Conservation (phyloP, 257 asterid species). For the Dorcoceras hygrometricum region DNA sequence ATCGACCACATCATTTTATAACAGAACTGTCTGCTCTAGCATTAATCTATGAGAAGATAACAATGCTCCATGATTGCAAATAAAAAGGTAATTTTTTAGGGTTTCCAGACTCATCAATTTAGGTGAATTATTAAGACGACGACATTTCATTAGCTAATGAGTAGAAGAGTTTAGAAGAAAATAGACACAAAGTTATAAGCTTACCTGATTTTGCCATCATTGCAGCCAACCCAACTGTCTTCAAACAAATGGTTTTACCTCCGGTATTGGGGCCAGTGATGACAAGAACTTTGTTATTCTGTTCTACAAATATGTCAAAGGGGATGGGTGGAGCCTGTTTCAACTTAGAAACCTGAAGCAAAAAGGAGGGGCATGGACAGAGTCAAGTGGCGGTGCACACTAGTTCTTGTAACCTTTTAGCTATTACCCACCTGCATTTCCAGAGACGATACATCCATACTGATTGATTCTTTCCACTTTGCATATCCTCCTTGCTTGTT, state of each 20-base stretch:
- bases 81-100: slow-evolving; percentile 3
- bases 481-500: slow-evolving; percentile 53
- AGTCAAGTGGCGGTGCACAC: slow-evolving; percentile 15
- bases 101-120: not conserved
- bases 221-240: slow-evolving; percentile 95
- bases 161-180: not conserved
- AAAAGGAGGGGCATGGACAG: slow-evolving; percentile 14
- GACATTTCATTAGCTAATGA: slow-evolving; percentile 11
- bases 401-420: slow-evolving; percentile 14
- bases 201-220: slow-evolving; percentile 99
- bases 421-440: slow-evolving; percentile 60
- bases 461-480: slow-evolving; percentile 44
- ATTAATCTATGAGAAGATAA: not conserved
- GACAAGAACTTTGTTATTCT: slow-evolving; percentile 64
- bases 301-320: slow-evolving; percentile 59
- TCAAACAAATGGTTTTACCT: slow-evolving; percentile 94
- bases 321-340: slow-evolving; percentile 79
- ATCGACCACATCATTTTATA: too few species aligned
- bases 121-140: slow-evolving; percentile 7
- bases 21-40: slow-evolving; percentile 9
- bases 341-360: slow-evolving; percentile 66
- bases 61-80: slow-evolving; percentile 3
- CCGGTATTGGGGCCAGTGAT: slow-evolving; percentile 99
- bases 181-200: slow-evolving; percentile 10
- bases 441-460: slow-evolving; percentile 47